Conservation (phyloP, 306 rosid species). For the Morella rubra region DNA sequence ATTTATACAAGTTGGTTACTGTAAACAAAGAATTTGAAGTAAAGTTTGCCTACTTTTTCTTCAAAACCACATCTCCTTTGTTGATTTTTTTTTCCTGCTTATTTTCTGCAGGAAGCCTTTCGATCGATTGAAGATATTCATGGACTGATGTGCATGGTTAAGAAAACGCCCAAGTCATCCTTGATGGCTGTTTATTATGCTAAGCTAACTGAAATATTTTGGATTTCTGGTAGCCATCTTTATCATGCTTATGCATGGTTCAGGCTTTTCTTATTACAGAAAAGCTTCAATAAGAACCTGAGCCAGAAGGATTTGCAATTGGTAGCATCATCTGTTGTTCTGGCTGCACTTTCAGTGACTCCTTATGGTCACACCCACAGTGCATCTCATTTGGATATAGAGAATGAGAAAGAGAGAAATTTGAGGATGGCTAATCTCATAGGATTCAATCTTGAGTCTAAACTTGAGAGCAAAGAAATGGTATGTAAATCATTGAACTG, state of each 20-base stretch:
- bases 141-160: slow-evolving; percentile 95
- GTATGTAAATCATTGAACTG: slow-evolving; percentile 40
- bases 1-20: neutral
- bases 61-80: neutral
- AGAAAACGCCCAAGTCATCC: slow-evolving; percentile 93
- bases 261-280: slow-evolving; percentile 83
- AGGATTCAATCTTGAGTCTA: slow-evolving; percentile 84
- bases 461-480: slow-evolving; percentile 87
- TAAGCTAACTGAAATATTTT: slow-evolving; percentile 85
- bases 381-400: slow-evolving; percentile 83
- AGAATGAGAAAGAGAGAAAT: slow-evolving; percentile 85
- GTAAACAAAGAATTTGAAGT: neutral
- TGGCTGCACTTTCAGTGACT: slow-evolving; percentile 87
- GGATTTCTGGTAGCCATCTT: slow-evolving; percentile 84
- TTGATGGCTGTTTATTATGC: slow-evolving; percentile 94
- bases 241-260: slow-evolving; percentile 99
- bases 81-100: neutral
- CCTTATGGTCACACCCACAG: slow-evolving; percentile 71
- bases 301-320: slow-evolving; percentile 96
- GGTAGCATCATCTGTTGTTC: slow-evolving; percentile 92
- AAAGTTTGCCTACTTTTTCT: neutral
- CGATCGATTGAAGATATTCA: slow-evolving; percentile 94
- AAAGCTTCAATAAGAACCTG: slow-evolving; percentile 88
- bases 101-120: slow-evolving; percentile 80
- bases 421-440: slow-evolving; percentile 89